Percentiles rank a stretch among this genome's conserved stretches.
Conservation (phyloP, 1,139 yeast genomes). For the Candida labiduridarum region DNA sequence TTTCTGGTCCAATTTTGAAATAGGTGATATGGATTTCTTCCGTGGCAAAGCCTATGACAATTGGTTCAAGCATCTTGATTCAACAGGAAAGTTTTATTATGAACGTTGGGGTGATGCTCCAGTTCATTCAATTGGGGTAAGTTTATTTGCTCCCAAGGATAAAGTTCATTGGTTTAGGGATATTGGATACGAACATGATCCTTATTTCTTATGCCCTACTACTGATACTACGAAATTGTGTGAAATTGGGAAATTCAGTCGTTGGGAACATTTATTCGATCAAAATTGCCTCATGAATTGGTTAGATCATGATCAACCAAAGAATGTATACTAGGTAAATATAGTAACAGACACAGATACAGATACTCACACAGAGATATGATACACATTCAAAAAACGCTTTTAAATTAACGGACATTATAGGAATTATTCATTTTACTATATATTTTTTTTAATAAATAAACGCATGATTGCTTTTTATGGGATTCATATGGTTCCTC, state of each 20-base stretch:
- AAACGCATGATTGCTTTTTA: background rate
- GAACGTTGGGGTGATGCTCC: conserved; percentile 96
- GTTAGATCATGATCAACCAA: conserved; percentile 48
- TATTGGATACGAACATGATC: conserved; percentile 76
- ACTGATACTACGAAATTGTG: conserved; percentile 32
- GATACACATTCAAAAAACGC: background rate
- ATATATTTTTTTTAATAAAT: background rate
- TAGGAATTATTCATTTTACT: background rate
- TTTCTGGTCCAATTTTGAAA: conserved; percentile 87
- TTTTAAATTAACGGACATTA: background rate
- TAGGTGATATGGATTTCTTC: conserved; percentile 80
- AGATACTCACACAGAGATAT: background rate
- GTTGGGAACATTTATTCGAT: conserved; percentile 43
- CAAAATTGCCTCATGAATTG: conserved; percentile 79
- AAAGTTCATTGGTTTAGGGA: conserved; percentile 88
- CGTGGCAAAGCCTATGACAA: conserved; percentile 63
- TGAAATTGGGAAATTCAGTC: conserved; percentile 33
- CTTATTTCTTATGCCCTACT: conserved; percentile 75
- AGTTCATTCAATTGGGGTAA: conserved; percentile 75
- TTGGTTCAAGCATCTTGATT: conserved; percentile 67
- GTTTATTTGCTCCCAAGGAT: conserved; percentile 68
- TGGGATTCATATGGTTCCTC: conserved; percentile 39
- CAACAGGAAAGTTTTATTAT: conserved; percentile 77
- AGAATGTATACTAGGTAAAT: conserved; percentile 12
- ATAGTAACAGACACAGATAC: too few relatives aligned